Evolutionary conservation across 2,329 filamentous ascomycete genomes (phyloP), one percentile per base, ranked within the genome.

Genomic region (Pezicula carpinea): DNA sequence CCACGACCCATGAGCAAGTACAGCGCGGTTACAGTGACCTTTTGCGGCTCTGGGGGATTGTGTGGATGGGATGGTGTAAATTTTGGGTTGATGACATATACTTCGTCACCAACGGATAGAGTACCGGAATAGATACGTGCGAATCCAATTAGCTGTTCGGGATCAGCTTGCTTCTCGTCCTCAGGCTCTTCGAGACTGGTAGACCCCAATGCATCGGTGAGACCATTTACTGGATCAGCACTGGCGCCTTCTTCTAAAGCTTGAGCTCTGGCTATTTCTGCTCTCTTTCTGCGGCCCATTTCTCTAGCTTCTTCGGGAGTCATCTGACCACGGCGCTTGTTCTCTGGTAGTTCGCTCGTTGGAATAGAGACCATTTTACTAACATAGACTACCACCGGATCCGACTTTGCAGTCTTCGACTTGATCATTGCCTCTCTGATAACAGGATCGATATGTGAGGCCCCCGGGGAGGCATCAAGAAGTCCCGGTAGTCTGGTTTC

Each of bases 341-440:
- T 96, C 44, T 92, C 81, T 0, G 89, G 87, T 5, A 99, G 73
- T 59, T 99, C 92, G 66, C 89, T 96, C 61, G 95, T 89, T 0
- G 90, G 92, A 11, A 99, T 77, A 0, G 93, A 93, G 1, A 97
- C 88, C 90, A 99, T 96, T 66, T 99, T 99, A 69, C 92, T 97
- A 51, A 99, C 88, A 56, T 96, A 99, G 7, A 89, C 92, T 2
- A 99, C 89, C 0, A 95, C 82, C 0, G 92, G 91, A 48, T 87
- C 85, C 0, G 82, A 75, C 33, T 79, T 74, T 0, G 75, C 76
- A 3, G 80, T 80, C 60, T 87, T 87, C 63, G 95, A 96, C 0
- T 82, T 75, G 2, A 87, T 69, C 83, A 97, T 92, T 5, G 92
- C 89, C n/a, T 86, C 74, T 56, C 82, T 85, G 45, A 97, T 71